These are phyloP conservation scores for Starmera pachycereana DNA, from an alignment of 805 yeast species.

Conservation along the genomic window DNA sequence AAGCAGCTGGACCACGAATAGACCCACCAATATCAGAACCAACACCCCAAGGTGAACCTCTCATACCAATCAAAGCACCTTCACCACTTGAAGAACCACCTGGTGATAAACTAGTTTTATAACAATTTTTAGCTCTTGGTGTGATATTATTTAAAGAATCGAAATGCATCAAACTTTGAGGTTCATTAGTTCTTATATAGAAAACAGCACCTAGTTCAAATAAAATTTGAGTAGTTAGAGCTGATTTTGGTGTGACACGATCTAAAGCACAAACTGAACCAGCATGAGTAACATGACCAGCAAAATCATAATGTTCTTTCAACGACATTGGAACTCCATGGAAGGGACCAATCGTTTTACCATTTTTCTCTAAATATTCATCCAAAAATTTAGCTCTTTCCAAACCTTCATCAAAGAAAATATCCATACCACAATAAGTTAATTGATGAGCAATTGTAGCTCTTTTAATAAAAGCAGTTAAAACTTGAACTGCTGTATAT, in stretches of 20 bases:
- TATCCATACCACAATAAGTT: slow-evolving; percentile 46
- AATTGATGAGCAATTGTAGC: slow-evolving; percentile 55
- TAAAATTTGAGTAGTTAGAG: slow-evolving; percentile 29
- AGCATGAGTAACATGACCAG: slow-evolving; percentile 43
- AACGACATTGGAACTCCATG: slow-evolving; percentile 62
- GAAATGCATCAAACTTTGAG: slow-evolving; percentile 55
- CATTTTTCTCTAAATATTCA: slow-evolving; percentile 34
- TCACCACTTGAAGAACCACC: slow-evolving; percentile 66
- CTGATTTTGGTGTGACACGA: slow-evolving; percentile 34
- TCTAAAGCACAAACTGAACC: slow-evolving; percentile 45
- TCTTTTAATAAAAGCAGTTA: slow-evolving; percentile 20
- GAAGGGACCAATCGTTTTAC: slow-evolving; percentile 47
- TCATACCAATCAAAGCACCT: slow-evolving; percentile 43
- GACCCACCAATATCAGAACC: slow-evolving; percentile 63
- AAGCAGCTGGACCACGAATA: slow-evolving; percentile 53
- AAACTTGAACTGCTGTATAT: slow-evolving; percentile 10
- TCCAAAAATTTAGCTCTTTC: slow-evolving; percentile 45
- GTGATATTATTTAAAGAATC: slow-evolving; percentile 46
- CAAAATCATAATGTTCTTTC: slow-evolving; percentile 51
- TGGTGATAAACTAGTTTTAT: slow-evolving; percentile 40
- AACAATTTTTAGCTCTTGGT: slow-evolving; percentile 46
- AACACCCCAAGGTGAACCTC: slow-evolving; percentile 47
- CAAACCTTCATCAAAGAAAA: slow-evolving; percentile 53
- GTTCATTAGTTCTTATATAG: slow-evolving; percentile 51
- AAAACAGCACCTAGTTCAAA: slow-evolving; percentile 38